A percentile compares a stretch with the other conserved stretches of the same genome.
These are phyloP conservation scores for Eremothecium sinecaudum DNA, from an alignment of 1,139 yeast genomes.

Conservation along the genomic window DNA sequence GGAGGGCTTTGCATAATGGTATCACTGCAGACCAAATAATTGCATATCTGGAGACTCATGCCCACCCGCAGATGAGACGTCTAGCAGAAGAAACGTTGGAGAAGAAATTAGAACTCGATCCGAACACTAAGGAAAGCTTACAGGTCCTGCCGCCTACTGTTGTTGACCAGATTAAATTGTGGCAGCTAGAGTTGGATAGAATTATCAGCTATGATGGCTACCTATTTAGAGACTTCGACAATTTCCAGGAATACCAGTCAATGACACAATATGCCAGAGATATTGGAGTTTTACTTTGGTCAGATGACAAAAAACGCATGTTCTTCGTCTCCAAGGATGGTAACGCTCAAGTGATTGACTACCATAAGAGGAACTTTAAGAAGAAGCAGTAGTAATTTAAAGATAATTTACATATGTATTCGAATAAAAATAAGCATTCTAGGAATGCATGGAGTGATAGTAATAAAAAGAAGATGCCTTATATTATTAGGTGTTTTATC, in stretches of 20 bases:
- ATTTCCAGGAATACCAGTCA: slow-evolving; percentile 64
- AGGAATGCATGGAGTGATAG: neutral
- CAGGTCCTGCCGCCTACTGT: slow-evolving; percentile 89
- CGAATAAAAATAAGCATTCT: neutral
- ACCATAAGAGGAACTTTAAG: slow-evolving; percentile 50
- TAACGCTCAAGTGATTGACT: slow-evolving; percentile 78
- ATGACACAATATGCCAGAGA: slow-evolving; percentile 76
- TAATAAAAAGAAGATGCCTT: slow-evolving; percentile 8
- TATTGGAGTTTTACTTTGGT: slow-evolving; percentile 84
- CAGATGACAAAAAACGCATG: slow-evolving; percentile 54
- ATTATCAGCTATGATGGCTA: slow-evolving; percentile 84
- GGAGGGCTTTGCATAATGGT: slow-evolving; percentile 77
- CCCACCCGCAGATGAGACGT: slow-evolving; percentile 84
- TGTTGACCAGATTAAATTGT: slow-evolving; percentile 84
- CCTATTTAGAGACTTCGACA: slow-evolving; percentile 75
- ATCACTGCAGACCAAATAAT: slow-evolving; percentile 93
- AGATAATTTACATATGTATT: neutral
- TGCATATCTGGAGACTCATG: slow-evolving; percentile 80
- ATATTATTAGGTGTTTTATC: slow-evolving; percentile 14
- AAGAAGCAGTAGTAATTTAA: slow-evolving; percentile 16
- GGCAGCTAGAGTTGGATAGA: slow-evolving; percentile 95
- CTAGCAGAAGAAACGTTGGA: slow-evolving; percentile 59
- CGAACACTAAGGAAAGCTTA: slow-evolving; percentile 46
- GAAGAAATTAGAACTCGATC: slow-evolving; percentile 55
- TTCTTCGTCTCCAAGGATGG: slow-evolving; percentile 81